Conservation (phyloP, 2,329 filamentous ascomycete genomes). For the Lachnellula willkommii region DNA sequence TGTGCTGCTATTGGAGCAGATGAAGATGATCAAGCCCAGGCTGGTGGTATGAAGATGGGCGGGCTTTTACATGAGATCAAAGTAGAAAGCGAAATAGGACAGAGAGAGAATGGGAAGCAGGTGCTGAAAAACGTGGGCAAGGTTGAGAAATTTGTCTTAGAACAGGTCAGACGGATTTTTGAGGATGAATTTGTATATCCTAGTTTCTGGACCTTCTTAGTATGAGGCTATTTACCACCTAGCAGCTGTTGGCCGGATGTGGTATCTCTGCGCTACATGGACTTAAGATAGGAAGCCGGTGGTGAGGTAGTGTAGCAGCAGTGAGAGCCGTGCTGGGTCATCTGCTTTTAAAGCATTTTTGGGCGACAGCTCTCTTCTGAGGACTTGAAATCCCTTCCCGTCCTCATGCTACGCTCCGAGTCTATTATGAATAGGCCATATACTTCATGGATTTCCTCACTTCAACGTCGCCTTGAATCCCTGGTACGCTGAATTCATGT, state of each 20-base stretch:
- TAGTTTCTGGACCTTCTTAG: constrained; percentile 95
- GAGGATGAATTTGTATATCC: constrained; percentile 99
- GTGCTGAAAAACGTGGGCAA: constrained; percentile 98
- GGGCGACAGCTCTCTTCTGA: too few relatives aligned
- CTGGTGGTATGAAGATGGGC: constrained; percentile 47
- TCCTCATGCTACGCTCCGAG: not conserved
- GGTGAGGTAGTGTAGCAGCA: too few relatives aligned
- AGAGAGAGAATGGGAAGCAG: constrained; percentile 85
- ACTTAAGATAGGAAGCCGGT: not conserved
- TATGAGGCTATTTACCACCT: constrained; percentile 41
- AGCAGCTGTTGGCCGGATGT: not conserved
- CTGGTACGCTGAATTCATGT: constrained; percentile 90
- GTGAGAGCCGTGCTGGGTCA: too few relatives aligned
- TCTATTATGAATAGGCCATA: too few relatives aligned
- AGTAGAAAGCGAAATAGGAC: constrained; percentile 96
- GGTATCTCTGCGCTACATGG: not conserved
- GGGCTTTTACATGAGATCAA: constrained; percentile 86
- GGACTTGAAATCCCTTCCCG: not conserved
- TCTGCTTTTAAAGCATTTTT: too few relatives aligned
- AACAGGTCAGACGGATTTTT: constrained; percentile 94
- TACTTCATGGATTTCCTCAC: constrained; percentile 9
- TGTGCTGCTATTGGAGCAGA: constrained; percentile 55
- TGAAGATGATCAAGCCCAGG: constrained; percentile 22
- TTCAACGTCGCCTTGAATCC: constrained; percentile 65
- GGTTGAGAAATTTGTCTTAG: constrained; percentile 93